Conservation (phyloP, 2,329 filamentous ascomycete genomes). For the Ophiosphaerella herpotricha region DNA sequence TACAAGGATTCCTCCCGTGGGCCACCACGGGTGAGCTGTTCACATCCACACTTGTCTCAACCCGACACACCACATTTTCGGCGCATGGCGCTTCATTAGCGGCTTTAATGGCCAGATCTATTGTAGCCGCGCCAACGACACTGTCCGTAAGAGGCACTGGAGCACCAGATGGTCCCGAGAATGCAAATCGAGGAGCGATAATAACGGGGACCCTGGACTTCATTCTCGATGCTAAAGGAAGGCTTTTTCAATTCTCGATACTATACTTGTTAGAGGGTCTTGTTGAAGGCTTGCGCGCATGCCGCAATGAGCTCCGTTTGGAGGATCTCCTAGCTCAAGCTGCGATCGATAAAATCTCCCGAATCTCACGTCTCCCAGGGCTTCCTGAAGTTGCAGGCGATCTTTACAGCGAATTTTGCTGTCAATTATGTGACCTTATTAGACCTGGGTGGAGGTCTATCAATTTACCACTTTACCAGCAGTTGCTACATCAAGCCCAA, state of each 20-base stretch:
- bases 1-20: conserved; percentile 53
- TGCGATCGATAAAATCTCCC: conserved; percentile 42
- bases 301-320: not conserved
- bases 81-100: conserved; percentile 49
- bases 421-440: conserved; percentile 27
- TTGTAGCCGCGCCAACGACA: conserved; percentile 15
- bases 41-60: conserved; percentile 44
- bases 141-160: not conserved
- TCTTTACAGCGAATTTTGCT: conserved; percentile 38
- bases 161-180: not conserved
- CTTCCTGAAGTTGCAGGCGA: conserved; percentile 52
- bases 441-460: not conserved
- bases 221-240: conserved; percentile 40
- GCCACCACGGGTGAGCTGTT: conserved; percentile 52
- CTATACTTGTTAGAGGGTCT: conserved; percentile 52
- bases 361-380: conserved; percentile 44
- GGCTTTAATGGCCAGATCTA: conserved; percentile 40
- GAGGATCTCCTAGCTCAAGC: not conserved
- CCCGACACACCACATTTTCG: conserved; percentile 38
- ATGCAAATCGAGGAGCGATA: conserved; percentile 18
- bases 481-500: conserved; percentile 14
- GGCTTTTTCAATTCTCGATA: conserved; percentile 48
- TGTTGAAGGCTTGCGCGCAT: conserved; percentile 34
- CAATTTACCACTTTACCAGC: conserved; percentile 24
- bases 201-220: conserved; percentile 42